These are phyloP conservation scores for Auriscalpium orientale DNA, from an alignment of 768 basidiomycete genomes.

Conservation along the genomic window DNA sequence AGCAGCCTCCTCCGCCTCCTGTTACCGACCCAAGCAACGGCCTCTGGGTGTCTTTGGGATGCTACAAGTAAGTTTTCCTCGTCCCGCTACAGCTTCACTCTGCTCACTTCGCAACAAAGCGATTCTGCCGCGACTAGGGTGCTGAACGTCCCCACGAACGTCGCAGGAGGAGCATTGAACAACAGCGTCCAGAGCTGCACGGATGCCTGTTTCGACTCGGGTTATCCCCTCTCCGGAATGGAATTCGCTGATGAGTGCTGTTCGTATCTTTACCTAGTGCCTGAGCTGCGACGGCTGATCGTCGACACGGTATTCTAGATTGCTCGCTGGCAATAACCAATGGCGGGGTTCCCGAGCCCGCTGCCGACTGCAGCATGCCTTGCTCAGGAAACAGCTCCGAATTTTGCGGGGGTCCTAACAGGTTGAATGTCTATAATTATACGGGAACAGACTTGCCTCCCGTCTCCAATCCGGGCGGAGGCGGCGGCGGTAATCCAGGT, in stretches of 20 bases:
- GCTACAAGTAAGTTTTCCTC: slow-evolving; percentile 46
- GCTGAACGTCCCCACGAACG: slow-evolving; percentile 22
- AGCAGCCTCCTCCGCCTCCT: slow-evolving; percentile 47
- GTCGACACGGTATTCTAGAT: slow-evolving; percentile 25
- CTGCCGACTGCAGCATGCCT: slow-evolving; percentile 57
- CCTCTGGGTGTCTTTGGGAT: slow-evolving; percentile 66
- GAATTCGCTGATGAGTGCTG: slow-evolving; percentile 49
- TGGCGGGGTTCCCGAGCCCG: slow-evolving; percentile 37
- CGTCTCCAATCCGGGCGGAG: slow-evolving; percentile 18
- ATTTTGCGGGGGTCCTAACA: slow-evolving; percentile 67
- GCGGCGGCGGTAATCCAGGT: slow-evolving; percentile 23
- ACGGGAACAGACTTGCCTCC: slow-evolving; percentile 47
- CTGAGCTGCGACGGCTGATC: neutral
- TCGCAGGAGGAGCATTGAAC: slow-evolving; percentile 30
- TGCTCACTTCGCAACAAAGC: slow-evolving; percentile 14
- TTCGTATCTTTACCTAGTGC: slow-evolving; percentile 16
- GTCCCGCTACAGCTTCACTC: slow-evolving; percentile 1
- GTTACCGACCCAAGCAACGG: slow-evolving; percentile 46
- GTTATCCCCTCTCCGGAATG: slow-evolving; percentile 30
- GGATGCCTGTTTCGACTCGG: slow-evolving; percentile 50
- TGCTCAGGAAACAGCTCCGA: slow-evolving; percentile 57
- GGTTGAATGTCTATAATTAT: slow-evolving; percentile 62
- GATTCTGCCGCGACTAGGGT: slow-evolving; percentile 28
- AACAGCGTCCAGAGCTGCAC: slow-evolving; percentile 54
- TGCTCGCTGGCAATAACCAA: slow-evolving; percentile 43